Evolutionary conservation across 495 filamentous ascomycete species (phyloP).

Genomic region (Evernia prunastri): DNA sequence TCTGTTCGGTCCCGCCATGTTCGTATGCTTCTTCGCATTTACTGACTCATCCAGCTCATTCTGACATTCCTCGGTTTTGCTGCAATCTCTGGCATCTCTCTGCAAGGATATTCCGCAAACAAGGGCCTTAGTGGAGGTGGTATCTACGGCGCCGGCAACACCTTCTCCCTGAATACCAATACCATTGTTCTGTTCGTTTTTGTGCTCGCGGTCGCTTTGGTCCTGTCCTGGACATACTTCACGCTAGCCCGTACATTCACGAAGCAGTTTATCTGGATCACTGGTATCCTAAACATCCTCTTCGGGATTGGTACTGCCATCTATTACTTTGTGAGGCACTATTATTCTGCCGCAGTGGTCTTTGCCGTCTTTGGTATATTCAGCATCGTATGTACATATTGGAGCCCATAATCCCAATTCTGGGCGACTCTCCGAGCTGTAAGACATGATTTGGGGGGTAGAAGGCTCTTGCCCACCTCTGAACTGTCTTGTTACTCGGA

Average conservation of each 20-base stretch:
- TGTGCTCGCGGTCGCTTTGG: slow-evolving; percentile 61
- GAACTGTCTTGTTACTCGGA: background rate
- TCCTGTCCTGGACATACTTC: slow-evolving; percentile 71
- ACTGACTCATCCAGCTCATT: slow-evolving; percentile 49
- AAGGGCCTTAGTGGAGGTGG: slow-evolving; percentile 64
- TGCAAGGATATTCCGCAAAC: slow-evolving; percentile 66
- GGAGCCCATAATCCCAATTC: background rate
- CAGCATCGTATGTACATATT: slow-evolving; percentile 50
- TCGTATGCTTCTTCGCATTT: background rate
- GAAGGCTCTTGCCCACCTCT: background rate
- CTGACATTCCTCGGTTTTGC: slow-evolving; percentile 67
- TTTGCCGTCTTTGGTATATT: slow-evolving; percentile 78
- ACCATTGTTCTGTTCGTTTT: slow-evolving; percentile 80
- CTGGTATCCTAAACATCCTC: slow-evolving; percentile 61
- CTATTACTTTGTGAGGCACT: slow-evolving; percentile 57
- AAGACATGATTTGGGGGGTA: background rate
- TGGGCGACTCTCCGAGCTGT: background rate
- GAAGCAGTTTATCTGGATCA: slow-evolving; percentile 86
- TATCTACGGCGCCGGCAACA: slow-evolving; percentile 60
- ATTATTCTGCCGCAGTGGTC: slow-evolving; percentile 77
- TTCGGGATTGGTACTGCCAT: slow-evolving; percentile 63
- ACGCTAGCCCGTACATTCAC: slow-evolving; percentile 71
- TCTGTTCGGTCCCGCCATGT: slow-evolving; percentile 32
- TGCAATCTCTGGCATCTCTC: slow-evolving; percentile 66
- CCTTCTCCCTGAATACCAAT: slow-evolving; percentile 68